These are phyloP conservation scores for Cylindrotheca fusiformis DNA, from an alignment of 108 stramenopile genomes.

Conservation along the genomic window DNA sequence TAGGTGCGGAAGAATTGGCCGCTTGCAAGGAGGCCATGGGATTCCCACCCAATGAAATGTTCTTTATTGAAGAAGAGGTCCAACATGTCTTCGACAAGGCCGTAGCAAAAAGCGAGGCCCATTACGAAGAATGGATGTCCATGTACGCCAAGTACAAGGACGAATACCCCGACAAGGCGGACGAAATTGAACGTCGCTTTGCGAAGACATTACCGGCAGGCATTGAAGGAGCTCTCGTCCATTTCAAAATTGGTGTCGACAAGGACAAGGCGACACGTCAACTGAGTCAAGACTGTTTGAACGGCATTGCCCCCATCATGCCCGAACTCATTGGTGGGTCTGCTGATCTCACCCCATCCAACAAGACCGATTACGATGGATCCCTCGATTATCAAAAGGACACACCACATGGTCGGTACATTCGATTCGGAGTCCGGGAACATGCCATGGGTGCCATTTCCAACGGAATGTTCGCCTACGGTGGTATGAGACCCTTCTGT, in stretches of 20 bases:
- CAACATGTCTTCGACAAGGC: constrained; percentile 58
- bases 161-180: constrained; percentile 83
- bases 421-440: constrained; percentile 98
- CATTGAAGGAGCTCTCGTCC: constrained; percentile 79
- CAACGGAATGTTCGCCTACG: constrained; percentile 97
- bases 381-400: constrained; percentile 89
- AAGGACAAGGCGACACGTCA: constrained; percentile 89
- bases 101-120: constrained; percentile 45
- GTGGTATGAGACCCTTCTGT: constrained; percentile 92
- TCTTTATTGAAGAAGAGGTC: constrained; percentile 65
- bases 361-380: constrained; percentile 81
- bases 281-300: constrained; percentile 78
- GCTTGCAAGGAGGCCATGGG: constrained; percentile 66
- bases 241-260: constrained; percentile 78
- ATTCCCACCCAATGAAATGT: constrained; percentile 53
- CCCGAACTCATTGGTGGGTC: constrained; percentile 98
- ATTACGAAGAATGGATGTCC: constrained; percentile 66
- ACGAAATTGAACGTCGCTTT: constrained; percentile 91
- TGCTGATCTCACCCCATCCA: constrained; percentile 96
- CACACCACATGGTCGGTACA: constrained; percentile 80
- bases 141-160: constrained; percentile 68
- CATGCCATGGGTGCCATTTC: constrained; percentile 96
- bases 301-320: constrained; percentile 73
- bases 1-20: constrained; percentile 82
- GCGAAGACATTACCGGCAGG: constrained; percentile 74